Evolutionary conservation across 306 rosid genomes (phyloP), one percentile per base, ranked within the genome.

Genomic region (Vachellia collinsii): DNA sequence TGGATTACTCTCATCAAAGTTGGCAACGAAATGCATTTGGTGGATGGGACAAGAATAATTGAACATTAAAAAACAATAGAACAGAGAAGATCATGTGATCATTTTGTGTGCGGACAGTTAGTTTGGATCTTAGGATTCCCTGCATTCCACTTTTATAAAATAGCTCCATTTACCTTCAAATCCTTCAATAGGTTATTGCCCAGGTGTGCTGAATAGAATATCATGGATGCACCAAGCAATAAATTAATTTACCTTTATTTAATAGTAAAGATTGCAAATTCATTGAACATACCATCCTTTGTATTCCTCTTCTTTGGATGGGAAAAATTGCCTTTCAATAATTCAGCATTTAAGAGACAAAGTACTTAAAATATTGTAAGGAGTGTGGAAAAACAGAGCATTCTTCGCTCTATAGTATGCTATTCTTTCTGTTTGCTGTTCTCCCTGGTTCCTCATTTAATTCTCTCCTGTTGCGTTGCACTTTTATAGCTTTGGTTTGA

Each of bases 381-480:
- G 48, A 74, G 19, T 34, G 14, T 56, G 58, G n/a, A 58, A 59
- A 79, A 68, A 41, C 47, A 12, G 9, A 51, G 37, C 41, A 8
- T 58, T 77, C 70, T 73, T 1, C 56, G 12, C 68, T 65, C 46
- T 43, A 51, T 70, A 53, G n/a, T 36, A 39, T 61, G 82, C 36
- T 29, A 37, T 48, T 51, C 25, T 48, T 79, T 42, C 22, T 46
- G 43, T 63, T 29, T 53, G 29, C 67, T n/a, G 54, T 42, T 74
- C 51, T 70, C 53, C 68, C 46, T 8, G 46, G 72, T 64, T 51
- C 38, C 78, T 61, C 42, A 5, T 43, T 70, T 70, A 13, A 22
- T 61, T 43, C 44, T 74, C 74, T 79, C 38, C 48, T 37, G 58
- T 67, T 42, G 43, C 69, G 14, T 72, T 77, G 70, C 68, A 41